Conservation (phyloP, 441 rosid species). For the Codiaeum variegatum region DNA sequence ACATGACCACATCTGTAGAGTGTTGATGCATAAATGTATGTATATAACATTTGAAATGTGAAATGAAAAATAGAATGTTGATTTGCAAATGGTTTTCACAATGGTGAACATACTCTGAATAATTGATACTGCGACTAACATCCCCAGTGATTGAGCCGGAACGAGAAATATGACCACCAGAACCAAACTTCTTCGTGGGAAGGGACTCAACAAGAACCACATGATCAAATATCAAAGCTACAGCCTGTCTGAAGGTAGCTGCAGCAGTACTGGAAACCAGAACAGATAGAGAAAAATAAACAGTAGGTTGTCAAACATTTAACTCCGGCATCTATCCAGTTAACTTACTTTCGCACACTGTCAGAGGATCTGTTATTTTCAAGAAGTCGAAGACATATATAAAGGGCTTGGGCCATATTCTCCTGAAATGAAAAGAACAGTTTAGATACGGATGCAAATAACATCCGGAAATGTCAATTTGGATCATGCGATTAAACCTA, state of each 20-base stretch:
- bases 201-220: constrained; percentile 85
- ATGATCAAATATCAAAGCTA: constrained; percentile 87
- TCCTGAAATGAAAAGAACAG: constrained; percentile 52
- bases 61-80: background rate
- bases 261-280: constrained; percentile 83
- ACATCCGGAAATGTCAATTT: background rate
- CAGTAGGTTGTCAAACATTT: constrained; percentile 12
- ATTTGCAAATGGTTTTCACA: constrained; percentile 15
- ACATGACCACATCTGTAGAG: background rate
- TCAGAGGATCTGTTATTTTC: constrained; percentile 78
- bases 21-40: background rate
- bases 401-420: constrained; percentile 83
- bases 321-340: constrained; percentile 17
- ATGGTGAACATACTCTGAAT: constrained; percentile 57
- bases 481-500: background rate
- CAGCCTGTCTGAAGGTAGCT: constrained; percentile 99
- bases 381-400: constrained; percentile 93
- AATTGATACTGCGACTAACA: constrained; percentile 72
- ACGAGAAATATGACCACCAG: constrained; percentile 60
- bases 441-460: constrained; percentile 18
- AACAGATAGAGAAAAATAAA: constrained; percentile 14
- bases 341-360: constrained; percentile 89
- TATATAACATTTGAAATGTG: constrained; percentile 1
- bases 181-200: constrained; percentile 65
- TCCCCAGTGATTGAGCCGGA: constrained; percentile 82